phyloP scores from a whole-genome alignment of 2,329 filamentous ascomycete genomes.

The Rhynchosporium secalis region DNA sequence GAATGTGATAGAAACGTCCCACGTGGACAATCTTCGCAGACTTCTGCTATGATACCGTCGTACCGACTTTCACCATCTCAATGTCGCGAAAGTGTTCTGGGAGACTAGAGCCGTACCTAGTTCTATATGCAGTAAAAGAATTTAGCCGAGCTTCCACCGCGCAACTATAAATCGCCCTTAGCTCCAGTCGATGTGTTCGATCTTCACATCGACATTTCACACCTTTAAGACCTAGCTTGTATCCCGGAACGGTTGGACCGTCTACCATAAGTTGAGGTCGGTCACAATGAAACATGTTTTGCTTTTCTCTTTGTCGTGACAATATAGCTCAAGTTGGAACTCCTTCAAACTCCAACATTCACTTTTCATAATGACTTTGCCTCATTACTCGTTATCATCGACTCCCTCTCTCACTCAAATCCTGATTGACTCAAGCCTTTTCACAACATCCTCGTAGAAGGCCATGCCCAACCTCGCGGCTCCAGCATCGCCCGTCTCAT shows the following conservation, averaged over 20 bases:
- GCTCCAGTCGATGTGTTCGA: no score
- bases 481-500: constrained; percentile 45
- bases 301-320: no score
- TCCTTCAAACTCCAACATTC: no score
- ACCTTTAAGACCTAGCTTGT: no score
- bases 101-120: background rate
- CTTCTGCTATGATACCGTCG: background rate
- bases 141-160: background rate
- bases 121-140: background rate
- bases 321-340: no score
- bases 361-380: no score
- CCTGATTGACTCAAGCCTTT: constrained; percentile 41
- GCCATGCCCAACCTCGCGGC: constrained; percentile 44
- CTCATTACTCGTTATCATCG: background rate
- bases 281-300: no score
- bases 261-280: no score
- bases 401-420: constrained; percentile 19
- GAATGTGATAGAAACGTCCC: background rate
- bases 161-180: no score
- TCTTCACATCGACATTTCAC: no score
- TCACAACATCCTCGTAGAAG: constrained; percentile 49
- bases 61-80: background rate
- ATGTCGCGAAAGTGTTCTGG: background rate
- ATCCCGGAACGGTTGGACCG: no score
- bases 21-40: background rate